These are phyloP conservation scores for Thraustochytrium striatum DNA, from an alignment of 352 stramenopile genomes.

Conservation along the genomic window DNA sequence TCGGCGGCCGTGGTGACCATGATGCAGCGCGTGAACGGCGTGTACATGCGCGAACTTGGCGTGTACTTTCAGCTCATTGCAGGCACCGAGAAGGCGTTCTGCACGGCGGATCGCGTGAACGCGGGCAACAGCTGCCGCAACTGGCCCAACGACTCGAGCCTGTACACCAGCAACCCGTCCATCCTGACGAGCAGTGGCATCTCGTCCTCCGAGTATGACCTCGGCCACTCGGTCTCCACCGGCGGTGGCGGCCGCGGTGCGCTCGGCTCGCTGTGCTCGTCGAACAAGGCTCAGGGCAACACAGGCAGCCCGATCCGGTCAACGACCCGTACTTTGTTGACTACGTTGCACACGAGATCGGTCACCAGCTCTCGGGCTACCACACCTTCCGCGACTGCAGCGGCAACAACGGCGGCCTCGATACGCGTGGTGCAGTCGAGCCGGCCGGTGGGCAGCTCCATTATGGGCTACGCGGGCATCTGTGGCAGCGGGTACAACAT, in stretches of 20 bases:
- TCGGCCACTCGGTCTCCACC: not conserved
- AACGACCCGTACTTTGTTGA: not conserved
- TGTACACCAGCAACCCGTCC: not conserved
- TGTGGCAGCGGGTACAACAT: not conserved
- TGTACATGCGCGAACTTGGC: no score
- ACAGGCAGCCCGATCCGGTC: no score
- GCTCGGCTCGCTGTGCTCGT: not conserved
- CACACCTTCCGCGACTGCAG: constrained; percentile 25
- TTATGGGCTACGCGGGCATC: constrained; percentile 10
- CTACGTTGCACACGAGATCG: constrained; percentile 27
- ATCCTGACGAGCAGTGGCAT: not conserved
- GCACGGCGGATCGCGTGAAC: no score
- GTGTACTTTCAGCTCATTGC: no score
- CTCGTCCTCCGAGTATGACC: not conserved
- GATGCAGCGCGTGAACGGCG: no score
- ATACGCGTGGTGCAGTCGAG: constrained; percentile 22
- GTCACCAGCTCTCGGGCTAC: not conserved
- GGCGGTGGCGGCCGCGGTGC: not conserved
- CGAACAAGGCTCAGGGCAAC: no score
- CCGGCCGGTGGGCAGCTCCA: constrained; percentile 19
- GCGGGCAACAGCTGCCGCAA: no score
- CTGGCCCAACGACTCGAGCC: not conserved
- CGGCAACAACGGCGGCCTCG: constrained; percentile 3
- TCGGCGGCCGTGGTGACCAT: no score
- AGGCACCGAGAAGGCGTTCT: not conserved